Base-by-base conservation (phyloP, 2,329 filamentous ascomycete genomes). In the Zalaria obscura region DNA sequence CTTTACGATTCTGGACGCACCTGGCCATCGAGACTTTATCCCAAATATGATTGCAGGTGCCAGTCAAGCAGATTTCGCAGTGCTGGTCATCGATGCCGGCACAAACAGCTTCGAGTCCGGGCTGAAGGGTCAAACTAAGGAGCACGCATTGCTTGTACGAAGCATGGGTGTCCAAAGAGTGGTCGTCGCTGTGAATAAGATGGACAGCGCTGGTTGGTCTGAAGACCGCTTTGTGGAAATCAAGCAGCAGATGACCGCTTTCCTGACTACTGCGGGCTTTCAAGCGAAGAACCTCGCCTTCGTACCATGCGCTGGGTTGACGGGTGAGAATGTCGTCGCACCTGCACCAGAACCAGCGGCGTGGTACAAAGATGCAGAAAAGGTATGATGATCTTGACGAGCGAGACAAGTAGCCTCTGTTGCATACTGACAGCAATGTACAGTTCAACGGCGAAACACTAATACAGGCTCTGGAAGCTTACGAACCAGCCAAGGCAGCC, bases 11-110 rank as follows among this genome's bases (percentile, higher is more conserved):
- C 71, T 98, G 4, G 91, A 98, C 58, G 89, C 91, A 0, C 91
- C 91, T 0, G 91, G 91, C 0, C 91, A 98, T 61, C 76, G 80
- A 46, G 91, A 98, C 58, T 98, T 96, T 56, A 87, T 98, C 18
- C 91, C 91, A 1, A 98, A 95, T 60, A 98, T 98, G 91, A 95
- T 98, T 58, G 89, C 89, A 2, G 91, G 91, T 9, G 87, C 89
- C 3, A 91, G 84, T 45, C 89, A 95, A 62, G 93, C 91, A 6
- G 91, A 98, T 58, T 91, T 96, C 60, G 91, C 88, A 0, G 82
- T 98, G 1, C 68, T 98, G 3, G 91, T 98, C 18, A 85, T 98
- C 45, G 91, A 98, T 58, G 83, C 89, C 4, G 81, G 83, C 44
- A 85, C 77, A 0, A 91, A 89, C 29, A 88, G 88, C 29, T 95